A percentile compares a stretch with the other conserved stretches of the same genome.
These are phyloP conservation scores for Monascus ruber DNA, from an alignment of 2,329 filamentous ascomycete species.

Conservation along the genomic window DNA sequence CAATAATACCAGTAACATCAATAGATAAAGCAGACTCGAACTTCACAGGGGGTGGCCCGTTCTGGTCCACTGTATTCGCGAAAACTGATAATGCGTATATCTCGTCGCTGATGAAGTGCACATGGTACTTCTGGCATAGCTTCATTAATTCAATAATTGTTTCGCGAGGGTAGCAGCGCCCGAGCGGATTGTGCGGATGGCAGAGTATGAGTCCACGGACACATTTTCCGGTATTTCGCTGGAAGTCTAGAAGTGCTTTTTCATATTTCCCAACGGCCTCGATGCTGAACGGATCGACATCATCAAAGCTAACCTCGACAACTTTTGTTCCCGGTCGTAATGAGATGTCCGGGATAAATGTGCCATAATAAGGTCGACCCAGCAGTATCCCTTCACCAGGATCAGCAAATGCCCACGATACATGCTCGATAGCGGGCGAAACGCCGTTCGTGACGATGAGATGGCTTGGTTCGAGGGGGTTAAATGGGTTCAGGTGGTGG, in stretches of 20 bases:
- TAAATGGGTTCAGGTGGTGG: conserved; percentile 16
- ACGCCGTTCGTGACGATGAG: conserved; percentile 25
- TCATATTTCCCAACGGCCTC: conserved; percentile 37
- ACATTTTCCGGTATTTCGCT: conserved; percentile 25
- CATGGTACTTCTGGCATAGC: conserved; percentile 38
- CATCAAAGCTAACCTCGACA: conserved; percentile 34
- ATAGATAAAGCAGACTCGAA: conserved; percentile 41
- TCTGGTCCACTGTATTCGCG: conserved; percentile 25
- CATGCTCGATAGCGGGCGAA: conserved; percentile 24
- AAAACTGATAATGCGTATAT: conserved; percentile 48
- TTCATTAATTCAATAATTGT: conserved; percentile 34
- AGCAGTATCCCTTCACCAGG: conserved; percentile 25
- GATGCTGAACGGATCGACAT: conserved; percentile 33
- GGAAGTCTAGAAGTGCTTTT: conserved; percentile 25
- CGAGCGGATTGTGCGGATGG: conserved; percentile 43
- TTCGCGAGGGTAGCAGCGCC: conserved; percentile 35
- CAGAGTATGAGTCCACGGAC: conserved; percentile 42
- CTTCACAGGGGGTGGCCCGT: conserved; percentile 9
- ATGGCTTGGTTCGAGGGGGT: conserved; percentile 15
- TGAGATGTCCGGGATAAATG: conserved; percentile 37
- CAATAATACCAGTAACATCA: conserved; percentile 34
- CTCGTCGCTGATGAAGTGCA: conserved; percentile 49
- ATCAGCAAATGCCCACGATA: conserved; percentile 21
- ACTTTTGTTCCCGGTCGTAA: conserved; percentile 33
- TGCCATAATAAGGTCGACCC: conserved; percentile 34